Evolutionary conservation across 345 rosid species (phyloP).

Genomic region (Angophora floribunda): DNA sequence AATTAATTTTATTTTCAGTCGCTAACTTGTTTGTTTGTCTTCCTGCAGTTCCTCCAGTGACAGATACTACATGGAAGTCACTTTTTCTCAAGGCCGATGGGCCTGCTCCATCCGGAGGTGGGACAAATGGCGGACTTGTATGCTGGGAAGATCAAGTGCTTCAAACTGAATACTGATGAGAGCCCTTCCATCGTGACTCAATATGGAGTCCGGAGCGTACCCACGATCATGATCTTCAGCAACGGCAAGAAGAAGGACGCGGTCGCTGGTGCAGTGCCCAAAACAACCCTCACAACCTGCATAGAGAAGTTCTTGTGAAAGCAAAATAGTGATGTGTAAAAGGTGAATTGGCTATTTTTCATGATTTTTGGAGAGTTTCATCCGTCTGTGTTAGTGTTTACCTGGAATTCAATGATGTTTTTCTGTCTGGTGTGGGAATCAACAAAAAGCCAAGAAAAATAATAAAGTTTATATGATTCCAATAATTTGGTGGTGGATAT

Average conservation of each 20-base stretch:
- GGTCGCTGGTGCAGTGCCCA: constrained; percentile 40
- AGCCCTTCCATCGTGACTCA: constrained; percentile 32
- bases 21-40: neutral
- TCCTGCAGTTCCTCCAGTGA: constrained; percentile 39
- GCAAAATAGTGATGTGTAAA: neutral
- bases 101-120: constrained; percentile 42
- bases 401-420: neutral
- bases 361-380: neutral
- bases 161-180: constrained; percentile 41
- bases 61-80: constrained; percentile 40
- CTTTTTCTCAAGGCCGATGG: constrained; percentile 43
- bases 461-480: neutral
- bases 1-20: neutral
- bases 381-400: neutral
- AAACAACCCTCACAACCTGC: constrained; percentile 25
- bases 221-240: constrained; percentile 44
- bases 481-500: neutral
- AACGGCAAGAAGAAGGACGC: constrained; percentile 50
- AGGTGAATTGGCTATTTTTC: neutral
- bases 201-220: constrained; percentile 51
- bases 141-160: constrained; percentile 33
- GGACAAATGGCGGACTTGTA: constrained; percentile 38
- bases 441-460: neutral
- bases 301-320: constrained; percentile 36
- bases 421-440: neutral